phyloP scores from a whole-genome alignment of 1,284 basidiomycete species.

The Pterula multifida region DNA sequence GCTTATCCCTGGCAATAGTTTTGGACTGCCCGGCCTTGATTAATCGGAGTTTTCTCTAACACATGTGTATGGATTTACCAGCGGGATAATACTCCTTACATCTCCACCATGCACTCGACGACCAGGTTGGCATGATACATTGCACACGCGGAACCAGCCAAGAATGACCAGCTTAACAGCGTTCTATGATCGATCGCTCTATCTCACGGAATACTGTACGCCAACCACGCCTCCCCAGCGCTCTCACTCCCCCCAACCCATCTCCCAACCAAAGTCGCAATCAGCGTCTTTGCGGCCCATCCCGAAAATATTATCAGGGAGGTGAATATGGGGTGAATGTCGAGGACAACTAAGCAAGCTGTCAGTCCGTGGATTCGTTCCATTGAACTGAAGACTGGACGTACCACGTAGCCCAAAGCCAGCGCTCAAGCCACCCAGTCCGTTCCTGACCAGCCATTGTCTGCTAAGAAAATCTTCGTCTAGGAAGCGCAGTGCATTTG shows the following conservation, averaged over 20 bases:
- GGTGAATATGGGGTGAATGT: slow-evolving; percentile 66
- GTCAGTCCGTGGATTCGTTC: slow-evolving; percentile 17
- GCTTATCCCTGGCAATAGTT: too few relatives aligned
- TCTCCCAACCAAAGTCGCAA: slow-evolving; percentile 30
- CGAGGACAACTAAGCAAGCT: slow-evolving; percentile 47
- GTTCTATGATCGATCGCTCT: too few relatives aligned
- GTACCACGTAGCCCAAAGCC: slow-evolving; percentile 56
- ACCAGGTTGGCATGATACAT: too few relatives aligned
- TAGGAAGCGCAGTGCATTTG: slow-evolving; percentile 32
- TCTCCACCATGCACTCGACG: too few relatives aligned
- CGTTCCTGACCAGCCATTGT: slow-evolving; percentile 76
- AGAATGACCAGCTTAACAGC: too few relatives aligned
- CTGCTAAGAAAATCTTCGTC: slow-evolving; percentile 64
- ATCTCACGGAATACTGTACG: slow-evolving; percentile 71
- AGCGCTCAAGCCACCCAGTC: slow-evolving; percentile 77
- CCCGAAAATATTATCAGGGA: slow-evolving; percentile 67
- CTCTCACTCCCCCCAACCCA: slow-evolving; percentile 46
- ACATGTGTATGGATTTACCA: too few relatives aligned
- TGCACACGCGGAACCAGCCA: too few relatives aligned
- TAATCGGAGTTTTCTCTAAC: too few relatives aligned
- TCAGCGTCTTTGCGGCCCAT: slow-evolving; percentile 62
- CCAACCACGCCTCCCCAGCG: slow-evolving; percentile 52
- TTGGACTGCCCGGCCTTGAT: too few relatives aligned
- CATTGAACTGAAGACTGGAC: slow-evolving; percentile 2
- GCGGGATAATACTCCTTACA: too few relatives aligned